Base-by-base conservation (phyloP, 495 filamentous ascomycete genomes). In the Talaromyces trachyspermus region DNA sequence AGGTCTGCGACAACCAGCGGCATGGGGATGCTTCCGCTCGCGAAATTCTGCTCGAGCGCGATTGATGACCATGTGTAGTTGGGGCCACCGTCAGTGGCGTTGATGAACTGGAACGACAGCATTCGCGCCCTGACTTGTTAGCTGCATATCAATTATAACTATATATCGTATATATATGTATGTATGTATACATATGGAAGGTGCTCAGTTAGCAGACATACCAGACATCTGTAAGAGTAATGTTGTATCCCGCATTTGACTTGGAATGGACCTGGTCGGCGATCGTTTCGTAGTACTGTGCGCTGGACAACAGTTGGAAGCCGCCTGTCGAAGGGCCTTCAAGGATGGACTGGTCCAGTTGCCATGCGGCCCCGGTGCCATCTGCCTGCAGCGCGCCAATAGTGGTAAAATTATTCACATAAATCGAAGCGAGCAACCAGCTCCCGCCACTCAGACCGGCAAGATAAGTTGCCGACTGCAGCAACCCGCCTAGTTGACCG, bases 361-460 rank as follows among this genome's bases (percentile, higher is more conserved):
- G 64, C 88, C 89, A 95, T 14, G 81, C 63, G 24, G 65, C 69
- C 2, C 70, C 75, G 2, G 63, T 38, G 26, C 66, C 59, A 15
- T 74, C 75, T 25, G 78, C 61, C 24, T 81, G 77, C 45, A 90
- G 75, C 35, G 59, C 61, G 29, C 74, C 55, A 36, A 95, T 75
- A 6, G 78, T 80, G 35, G 81, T 83, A 68, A 89, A 95, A 63
- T 95, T 95, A 69, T 95, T 95, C 53, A 81, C 68, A 54, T 78
- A 89, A n/a, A 95, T 72, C 36, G 82, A 87, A 8, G 85, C 85
- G n/a, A 94, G 77, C n/a, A 95, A 69, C 89, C 89, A 95, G 9
- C 81, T 78, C 35, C 89, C 89, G 18, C 89, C 89, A 4, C 84
- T 89, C n/a, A 95, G 69, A 10, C 87, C 89, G 11, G 86, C 69